Evolutionary conservation across 1,139 yeast species (phyloP), one percentile per base, ranked within the genome.

Genomic region (Pichia sp.): DNA sequence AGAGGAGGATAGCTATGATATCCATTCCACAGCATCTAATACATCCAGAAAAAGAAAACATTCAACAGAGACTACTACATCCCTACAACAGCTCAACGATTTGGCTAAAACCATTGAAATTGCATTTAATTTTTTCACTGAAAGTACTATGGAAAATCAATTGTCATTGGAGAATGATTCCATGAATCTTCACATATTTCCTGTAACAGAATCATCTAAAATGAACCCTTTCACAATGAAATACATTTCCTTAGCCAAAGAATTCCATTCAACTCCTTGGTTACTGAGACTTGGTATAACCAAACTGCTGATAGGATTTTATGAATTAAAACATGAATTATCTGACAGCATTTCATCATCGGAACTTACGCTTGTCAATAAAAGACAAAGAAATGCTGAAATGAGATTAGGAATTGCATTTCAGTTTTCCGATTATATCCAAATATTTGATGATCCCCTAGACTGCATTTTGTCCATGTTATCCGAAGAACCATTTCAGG

Each of bases 191-290:
- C 31, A 44, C 33, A 11, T 49, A 12, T 35, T 48, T 14, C 50
- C 56, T 2, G 31, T 45, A 28, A 10, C 12, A 3, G 45, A 52
- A 2, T 15, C 24, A 10, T 11, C 18, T 4, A 47, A 56, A 7
- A 22, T 34, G 9, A 51, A 59, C 8, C 68, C 74, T 74, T 71
- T 69, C 47, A 54, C 55, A 18, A 54, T 67, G 9, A 60, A 55
- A 10, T 56, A 67, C 9, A 52, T 70, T 4, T 59, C 56, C 32
- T 54, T 72, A 28, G 49, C 46, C 4, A 55, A 66, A 1, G 48
- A 52, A 11, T 58, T 59, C 19, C 40, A 49, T 15, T 38, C 46
- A 38, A 58, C 58, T 18, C 62, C 70, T 0, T 73, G 77, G 78
- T 57, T 72, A 10, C 47, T 67, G 18, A 48, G 58, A 9, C 43